Base-by-base conservation (phyloP, 2,329 filamentous ascomycete species). In the Purpureocillium takamizusanense region DNA sequence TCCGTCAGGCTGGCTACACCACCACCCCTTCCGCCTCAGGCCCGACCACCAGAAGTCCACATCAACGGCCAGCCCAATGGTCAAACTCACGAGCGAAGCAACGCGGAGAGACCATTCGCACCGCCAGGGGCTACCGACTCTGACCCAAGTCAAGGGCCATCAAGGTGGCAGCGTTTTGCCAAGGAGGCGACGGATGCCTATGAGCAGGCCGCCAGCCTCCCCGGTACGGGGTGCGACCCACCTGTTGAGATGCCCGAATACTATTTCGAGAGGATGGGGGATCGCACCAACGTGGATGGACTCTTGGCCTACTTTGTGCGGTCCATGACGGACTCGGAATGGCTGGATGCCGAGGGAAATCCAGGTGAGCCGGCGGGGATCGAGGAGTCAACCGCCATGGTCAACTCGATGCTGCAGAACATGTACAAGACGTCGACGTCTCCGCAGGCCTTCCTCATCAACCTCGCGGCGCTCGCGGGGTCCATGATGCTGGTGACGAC, bases 1-100 rank as follows among this genome's bases (percentile, higher is more conserved):
- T 67, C 73, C 3, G 76, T 83, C 0, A 67, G 77, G 41, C 62
- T 83, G 12, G 78, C 79, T 17, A 83, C 79, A 8, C 72, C 72
- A 27, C 72, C 72, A 27, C 60, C 63, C 2, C 72, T 47, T 17
- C 42, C 45, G 13, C 46, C 44, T 6, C 58, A 63, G 13, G 57
- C 63, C 8, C 32, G 29, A 9, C 57, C 61, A 2, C 72, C 73
- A 1, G 66, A 69, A 9, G 57, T 74, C 2, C 61, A 75, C 7
- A 64, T 76, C 16, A 76, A 74, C 35, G 72, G 72, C 17, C 36
- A 18, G 14, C 11, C 11, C 6, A 13, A 14, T 7, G 27, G 34
- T 14, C 25, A 25, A 43, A n/a, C 44, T 31, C 36, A 31, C 40
- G 35, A 40, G 9, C 38, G 35, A 14, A 36, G 25, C 4, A 7